Conservation (phyloP, 768 basidiomycete genomes). For the Amanita molliuscula region DNA sequence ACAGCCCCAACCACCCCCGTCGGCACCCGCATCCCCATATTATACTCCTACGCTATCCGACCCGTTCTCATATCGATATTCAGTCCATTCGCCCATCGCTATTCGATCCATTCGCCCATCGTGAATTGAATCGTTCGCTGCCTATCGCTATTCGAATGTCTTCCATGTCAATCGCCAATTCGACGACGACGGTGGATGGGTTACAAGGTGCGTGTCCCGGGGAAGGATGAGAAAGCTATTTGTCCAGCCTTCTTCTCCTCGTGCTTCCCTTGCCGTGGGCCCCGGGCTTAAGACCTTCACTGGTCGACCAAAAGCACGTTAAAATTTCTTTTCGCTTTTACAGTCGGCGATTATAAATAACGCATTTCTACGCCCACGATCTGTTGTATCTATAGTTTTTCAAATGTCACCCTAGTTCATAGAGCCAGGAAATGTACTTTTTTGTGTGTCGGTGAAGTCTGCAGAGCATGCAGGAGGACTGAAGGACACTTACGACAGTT, state of each 20-base stretch:
- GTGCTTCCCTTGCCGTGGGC: conserved; percentile 4
- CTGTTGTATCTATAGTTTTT: no score
- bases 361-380: no score
- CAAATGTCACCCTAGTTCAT: no score
- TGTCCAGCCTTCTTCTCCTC: background rate
- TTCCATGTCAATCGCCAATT: background rate
- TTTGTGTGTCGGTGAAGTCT: no score
- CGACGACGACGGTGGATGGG: background rate
- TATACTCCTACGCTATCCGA: background rate
- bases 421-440: no score
- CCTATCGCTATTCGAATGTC: background rate
- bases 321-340: background rate
- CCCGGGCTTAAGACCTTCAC: conserved; percentile 1
- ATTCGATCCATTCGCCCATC: background rate
- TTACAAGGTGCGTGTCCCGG: background rate
- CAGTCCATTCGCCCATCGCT: background rate
- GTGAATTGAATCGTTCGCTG: no score
- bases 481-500: no score
- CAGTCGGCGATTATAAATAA: background rate
- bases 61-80: background rate
- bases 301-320: conserved; percentile 4
- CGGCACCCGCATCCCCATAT: no score
- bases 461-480: no score
- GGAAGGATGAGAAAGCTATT: background rate
- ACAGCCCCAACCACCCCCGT: no score